Evolutionary conservation across 2,329 filamentous ascomycete species (phyloP).

Genomic region (Chalaropsis thielavioides): DNA sequence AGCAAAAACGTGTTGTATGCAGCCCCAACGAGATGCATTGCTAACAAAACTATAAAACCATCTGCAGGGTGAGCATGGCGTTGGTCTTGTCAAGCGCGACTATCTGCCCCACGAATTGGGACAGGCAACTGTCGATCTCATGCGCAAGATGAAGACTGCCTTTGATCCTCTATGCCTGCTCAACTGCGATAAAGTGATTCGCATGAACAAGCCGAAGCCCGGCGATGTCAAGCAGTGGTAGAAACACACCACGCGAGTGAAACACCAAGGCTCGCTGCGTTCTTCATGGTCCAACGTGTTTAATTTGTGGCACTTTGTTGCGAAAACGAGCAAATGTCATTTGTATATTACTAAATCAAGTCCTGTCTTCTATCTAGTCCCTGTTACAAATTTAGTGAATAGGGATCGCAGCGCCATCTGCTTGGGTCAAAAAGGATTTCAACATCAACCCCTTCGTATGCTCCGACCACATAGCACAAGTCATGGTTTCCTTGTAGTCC

Average conservation of each 20-base stretch:
- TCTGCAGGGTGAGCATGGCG: conserved; percentile 59
- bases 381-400: neutral
- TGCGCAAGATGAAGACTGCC: conserved; percentile 73
- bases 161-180: conserved; percentile 61
- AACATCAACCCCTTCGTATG: conserved; percentile 53
- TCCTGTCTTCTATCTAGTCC: neutral
- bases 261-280: neutral
- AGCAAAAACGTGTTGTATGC: neutral
- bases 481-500: conserved; percentile 61
- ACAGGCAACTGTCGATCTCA: conserved; percentile 58
- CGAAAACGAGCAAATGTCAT: neutral
- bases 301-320: neutral
- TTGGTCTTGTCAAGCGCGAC: conserved; percentile 72
- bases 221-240: conserved; percentile 35
- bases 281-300: too few species aligned
- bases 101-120: conserved; percentile 69
- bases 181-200: conserved; percentile 55
- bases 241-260: neutral
- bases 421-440: conserved; percentile 49
- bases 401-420: conserved; percentile 33
- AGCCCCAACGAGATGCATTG: neutral
- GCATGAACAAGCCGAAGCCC: conserved; percentile 36
- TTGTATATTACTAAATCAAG: conserved; percentile 1
- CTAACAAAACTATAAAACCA: neutral
- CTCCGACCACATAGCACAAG: conserved; percentile 54